phyloP scores from a whole-genome alignment of 176 grass and related monocot species.

The Bothriochloa decipiens region DNA sequence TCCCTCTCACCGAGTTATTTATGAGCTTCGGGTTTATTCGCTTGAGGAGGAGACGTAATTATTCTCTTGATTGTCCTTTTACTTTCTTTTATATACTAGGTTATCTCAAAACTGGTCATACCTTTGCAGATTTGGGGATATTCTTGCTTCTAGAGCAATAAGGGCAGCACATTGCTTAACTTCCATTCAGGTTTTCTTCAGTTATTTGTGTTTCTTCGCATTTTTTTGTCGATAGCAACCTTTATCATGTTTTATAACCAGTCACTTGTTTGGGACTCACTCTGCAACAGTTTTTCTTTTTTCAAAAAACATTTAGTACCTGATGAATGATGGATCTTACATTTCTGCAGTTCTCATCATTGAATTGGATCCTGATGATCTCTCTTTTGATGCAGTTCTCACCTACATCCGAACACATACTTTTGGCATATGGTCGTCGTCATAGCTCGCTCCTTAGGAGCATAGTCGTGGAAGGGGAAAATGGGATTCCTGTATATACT shows the following conservation, averaged over 20 bases:
- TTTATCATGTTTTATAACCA: background rate
- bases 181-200: slow-evolving; percentile 87
- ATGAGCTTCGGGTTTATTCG: slow-evolving; percentile 98
- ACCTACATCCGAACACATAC: slow-evolving; percentile 92
- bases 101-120: slow-evolving; percentile 43
- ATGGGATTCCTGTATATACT: slow-evolving; percentile 89
- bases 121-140: slow-evolving; percentile 68
- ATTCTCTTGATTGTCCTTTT: slow-evolving; percentile 24
- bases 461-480: slow-evolving; percentile 87
- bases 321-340: background rate
- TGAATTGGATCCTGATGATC: slow-evolving; percentile 18
- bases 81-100: slow-evolving; percentile 3
- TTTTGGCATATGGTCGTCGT: slow-evolving; percentile 96
- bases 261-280: background rate
- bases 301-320: background rate
- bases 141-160: slow-evolving; percentile 90
- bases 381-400: slow-evolving; percentile 77
- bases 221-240: slow-evolving; percentile 13
- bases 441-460: slow-evolving; percentile 91
- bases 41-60: slow-evolving; percentile 87
- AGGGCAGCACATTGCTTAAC: slow-evolving; percentile 99
- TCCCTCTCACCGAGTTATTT: slow-evolving; percentile 90
- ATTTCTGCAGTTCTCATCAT: slow-evolving; percentile 33
- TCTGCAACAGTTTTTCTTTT: background rate
- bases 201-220: slow-evolving; percentile 12